These are phyloP conservation scores for Ascochyta rabiei DNA, from an alignment of 2,329 filamentous ascomycete species.

Conservation along the genomic window DNA sequence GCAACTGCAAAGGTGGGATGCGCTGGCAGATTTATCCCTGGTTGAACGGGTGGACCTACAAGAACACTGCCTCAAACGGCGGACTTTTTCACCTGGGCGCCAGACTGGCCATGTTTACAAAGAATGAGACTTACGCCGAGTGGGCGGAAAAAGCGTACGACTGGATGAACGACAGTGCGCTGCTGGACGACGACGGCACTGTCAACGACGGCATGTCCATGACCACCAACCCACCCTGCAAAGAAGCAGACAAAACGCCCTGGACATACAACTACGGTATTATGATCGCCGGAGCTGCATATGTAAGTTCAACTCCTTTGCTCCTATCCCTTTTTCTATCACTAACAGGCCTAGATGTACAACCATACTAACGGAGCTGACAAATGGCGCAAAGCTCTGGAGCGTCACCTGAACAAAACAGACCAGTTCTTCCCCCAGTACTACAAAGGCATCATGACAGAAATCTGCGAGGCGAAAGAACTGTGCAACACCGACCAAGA, in stretches of 20 bases:
- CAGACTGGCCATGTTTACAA: conserved; percentile 46
- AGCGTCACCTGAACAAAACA: conserved; percentile 39
- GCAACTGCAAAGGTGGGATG: conserved; percentile 43
- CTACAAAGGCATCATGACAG: conserved; percentile 50
- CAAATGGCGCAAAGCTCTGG: conserved; percentile 39
- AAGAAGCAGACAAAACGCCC: conserved; percentile 36
- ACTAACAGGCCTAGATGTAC: conserved; percentile 43
- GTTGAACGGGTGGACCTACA: conserved; percentile 46
- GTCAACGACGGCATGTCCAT: conserved; percentile 40
- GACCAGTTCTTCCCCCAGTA: conserved; percentile 49
- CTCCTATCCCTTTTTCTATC: no score
- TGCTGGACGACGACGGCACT: conserved; percentile 32
- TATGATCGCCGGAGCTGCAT: conserved; percentile 43
- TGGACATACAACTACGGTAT: conserved; percentile 50
- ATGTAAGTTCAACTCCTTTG: conserved; percentile 22
- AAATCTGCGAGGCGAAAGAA: conserved; percentile 49
- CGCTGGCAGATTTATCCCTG: conserved; percentile 47
- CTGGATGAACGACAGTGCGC: conserved; percentile 40
- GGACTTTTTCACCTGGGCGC: conserved; percentile 49
- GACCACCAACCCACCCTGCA: conserved; percentile 29
- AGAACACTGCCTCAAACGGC: conserved; percentile 48
- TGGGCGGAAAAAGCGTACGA: conserved; percentile 46
- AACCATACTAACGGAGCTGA: conserved; percentile 47
- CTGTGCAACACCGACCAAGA: conserved; percentile 54
- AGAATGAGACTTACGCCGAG: conserved; percentile 44